Evolutionary conservation across 495 filamentous ascomycete genomes (phyloP).

Genomic region (Cercophora newfieldiana): DNA sequence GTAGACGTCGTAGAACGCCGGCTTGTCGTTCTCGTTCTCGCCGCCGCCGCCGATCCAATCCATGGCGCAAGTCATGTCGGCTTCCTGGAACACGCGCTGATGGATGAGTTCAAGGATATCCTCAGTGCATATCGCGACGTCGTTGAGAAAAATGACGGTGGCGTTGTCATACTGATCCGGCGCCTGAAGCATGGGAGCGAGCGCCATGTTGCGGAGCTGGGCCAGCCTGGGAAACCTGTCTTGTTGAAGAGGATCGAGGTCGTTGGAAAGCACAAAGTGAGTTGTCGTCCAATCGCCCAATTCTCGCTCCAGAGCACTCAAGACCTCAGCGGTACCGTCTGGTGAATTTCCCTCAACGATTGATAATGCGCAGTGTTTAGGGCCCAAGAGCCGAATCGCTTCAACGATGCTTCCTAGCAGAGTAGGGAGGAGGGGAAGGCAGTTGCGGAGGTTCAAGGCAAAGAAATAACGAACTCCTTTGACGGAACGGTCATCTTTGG

Average conservation of each 20-base stretch:
- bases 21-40: conserved; percentile 27
- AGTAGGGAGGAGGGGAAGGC: conserved; percentile 43
- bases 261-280: conserved; percentile 41
- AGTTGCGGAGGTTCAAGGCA: conserved; percentile 49
- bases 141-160: conserved; percentile 52
- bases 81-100: conserved; percentile 43
- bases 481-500: no score
- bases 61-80: conserved; percentile 56
- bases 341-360: conserved; percentile 51
- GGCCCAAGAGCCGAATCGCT: conserved; percentile 49
- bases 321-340: conserved; percentile 53
- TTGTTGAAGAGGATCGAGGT: conserved; percentile 37
- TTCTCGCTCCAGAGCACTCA: neutral
- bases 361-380: conserved; percentile 48
- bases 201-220: conserved; percentile 44
- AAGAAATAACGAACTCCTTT: conserved; percentile 48
- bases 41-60: conserved; percentile 49
- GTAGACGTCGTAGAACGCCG: conserved; percentile 54
- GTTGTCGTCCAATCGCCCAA: conserved; percentile 26
- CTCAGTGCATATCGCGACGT: conserved; percentile 50
- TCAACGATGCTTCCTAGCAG: conserved; percentile 48
- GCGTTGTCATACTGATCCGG: conserved; percentile 22
- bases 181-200: neutral
- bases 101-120: conserved; percentile 55
- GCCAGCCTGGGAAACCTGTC: conserved; percentile 46